Percentiles rank a stretch among this genome's conserved stretches.
Evolutionary conservation across 257 asterid genomes (phyloP).

Genomic region (Primulina tabacum): DNA sequence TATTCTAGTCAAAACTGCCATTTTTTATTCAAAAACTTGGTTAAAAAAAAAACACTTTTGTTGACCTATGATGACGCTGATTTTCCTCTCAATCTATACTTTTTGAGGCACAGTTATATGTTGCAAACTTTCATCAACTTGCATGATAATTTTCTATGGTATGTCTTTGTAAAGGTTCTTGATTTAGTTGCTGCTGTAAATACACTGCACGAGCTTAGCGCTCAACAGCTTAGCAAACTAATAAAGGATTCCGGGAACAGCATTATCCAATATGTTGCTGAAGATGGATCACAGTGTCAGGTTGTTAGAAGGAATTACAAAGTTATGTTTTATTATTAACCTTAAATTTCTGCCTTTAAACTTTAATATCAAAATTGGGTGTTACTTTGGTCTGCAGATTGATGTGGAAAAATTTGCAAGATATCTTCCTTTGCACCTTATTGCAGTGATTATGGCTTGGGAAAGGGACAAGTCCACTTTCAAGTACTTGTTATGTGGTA

Average conservation of each 20-base stretch:
- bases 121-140: slow-evolving; percentile 19
- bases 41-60: no score
- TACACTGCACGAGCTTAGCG: slow-evolving; percentile 75
- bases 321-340: slow-evolving; percentile 6
- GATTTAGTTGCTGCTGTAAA: slow-evolving; percentile 82
- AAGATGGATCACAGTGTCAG: slow-evolving; percentile 69
- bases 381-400: slow-evolving; percentile 46
- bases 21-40: background rate
- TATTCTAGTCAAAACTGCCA: background rate
- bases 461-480: slow-evolving; percentile 63
- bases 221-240: slow-evolving; percentile 76
- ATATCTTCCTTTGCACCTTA: slow-evolving; percentile 84
- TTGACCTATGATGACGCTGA: background rate
- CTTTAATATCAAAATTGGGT: slow-evolving; percentile 12
- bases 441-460: slow-evolving; percentile 78
- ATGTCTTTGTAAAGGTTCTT: slow-evolving; percentile 49
- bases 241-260: slow-evolving; percentile 75
- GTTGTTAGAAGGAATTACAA: slow-evolving; percentile 34
- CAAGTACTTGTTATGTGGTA: slow-evolving; percentile 84
- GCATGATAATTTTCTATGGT: slow-evolving; percentile 18
- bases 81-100: background rate
- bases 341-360: slow-evolving; percentile 6
- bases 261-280: slow-evolving; percentile 47
- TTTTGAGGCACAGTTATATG: background rate
- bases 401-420: slow-evolving; percentile 78